A percentile compares a stretch with the other conserved stretches of the same genome.
These are phyloP conservation scores for Pestalotiopsis fici DNA, from an alignment of 2,329 filamentous ascomycete species.

Conservation along the genomic window DNA sequence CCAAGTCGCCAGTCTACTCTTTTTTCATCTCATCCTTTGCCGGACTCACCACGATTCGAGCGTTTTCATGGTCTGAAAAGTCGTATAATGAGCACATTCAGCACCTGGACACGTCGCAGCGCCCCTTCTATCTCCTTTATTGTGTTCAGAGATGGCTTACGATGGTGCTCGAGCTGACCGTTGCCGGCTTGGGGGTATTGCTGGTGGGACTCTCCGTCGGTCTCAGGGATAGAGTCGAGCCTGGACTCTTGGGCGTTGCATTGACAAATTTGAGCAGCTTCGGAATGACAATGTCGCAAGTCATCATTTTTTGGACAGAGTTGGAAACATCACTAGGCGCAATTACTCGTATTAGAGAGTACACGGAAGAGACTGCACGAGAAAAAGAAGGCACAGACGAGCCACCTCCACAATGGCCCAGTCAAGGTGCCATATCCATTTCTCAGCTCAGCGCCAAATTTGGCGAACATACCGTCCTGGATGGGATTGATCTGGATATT, in stretches of 20 bases:
- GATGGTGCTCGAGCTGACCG: slow-evolving; percentile 2
- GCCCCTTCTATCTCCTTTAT: slow-evolving; percentile 3
- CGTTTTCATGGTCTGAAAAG: not conserved
- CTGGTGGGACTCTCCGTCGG: slow-evolving; percentile 3
- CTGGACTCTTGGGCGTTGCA: slow-evolving; percentile 6
- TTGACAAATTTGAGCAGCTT: slow-evolving; percentile 3
- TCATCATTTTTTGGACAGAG: slow-evolving; percentile 8
- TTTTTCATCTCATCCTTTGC: slow-evolving; percentile 9
- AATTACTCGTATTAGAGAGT: slow-evolving; percentile 7
- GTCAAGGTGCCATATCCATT: not conserved
- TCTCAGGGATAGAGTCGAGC: not conserved
- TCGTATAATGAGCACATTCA: slow-evolving; percentile 3
- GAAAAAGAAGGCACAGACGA: not conserved
- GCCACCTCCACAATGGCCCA: not conserved
- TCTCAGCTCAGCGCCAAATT: slow-evolving; percentile 2
- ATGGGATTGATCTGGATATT: not conserved
- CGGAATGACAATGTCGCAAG: slow-evolving; percentile 1
- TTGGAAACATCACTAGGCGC: slow-evolving; percentile 11
- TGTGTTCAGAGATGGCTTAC: slow-evolving; percentile 9
- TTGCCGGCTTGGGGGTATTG: slow-evolving; percentile 2
- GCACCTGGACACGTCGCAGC: slow-evolving; percentile 7
- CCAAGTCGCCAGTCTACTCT: slow-evolving; percentile 7
- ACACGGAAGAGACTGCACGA: not conserved
- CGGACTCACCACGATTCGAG: slow-evolving; percentile 5
- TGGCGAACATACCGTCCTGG: not conserved